phyloP scores from a whole-genome alignment of 2,329 filamentous ascomycete genomes.

The Fusarium mangiferae region DNA sequence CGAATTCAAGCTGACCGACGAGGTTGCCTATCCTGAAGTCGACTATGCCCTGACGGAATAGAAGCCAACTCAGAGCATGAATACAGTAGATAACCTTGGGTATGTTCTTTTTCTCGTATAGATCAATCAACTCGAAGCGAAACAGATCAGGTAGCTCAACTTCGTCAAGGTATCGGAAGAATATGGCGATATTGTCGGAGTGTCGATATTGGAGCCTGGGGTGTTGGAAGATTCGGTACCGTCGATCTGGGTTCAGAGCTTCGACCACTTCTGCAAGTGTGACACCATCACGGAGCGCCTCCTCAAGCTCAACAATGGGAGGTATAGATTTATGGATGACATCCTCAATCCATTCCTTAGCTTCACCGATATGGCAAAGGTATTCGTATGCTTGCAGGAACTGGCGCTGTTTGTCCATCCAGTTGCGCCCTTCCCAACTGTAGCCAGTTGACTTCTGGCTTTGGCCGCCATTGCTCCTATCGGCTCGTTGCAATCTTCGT shows the following conservation, averaged over 20 bases:
- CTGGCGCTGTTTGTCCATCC: conserved; percentile 99
- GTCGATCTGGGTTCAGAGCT: conserved; percentile 80
- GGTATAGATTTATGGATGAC: conserved; percentile 87
- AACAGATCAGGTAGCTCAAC: conserved; percentile 95
- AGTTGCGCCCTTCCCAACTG: conserved; percentile 85
- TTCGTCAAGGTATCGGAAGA: conserved; percentile 93
- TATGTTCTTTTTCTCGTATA: conserved; percentile 99
- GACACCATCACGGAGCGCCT: conserved; percentile 90
- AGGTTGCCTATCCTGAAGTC: conserved; percentile 97
- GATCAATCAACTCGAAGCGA: conserved; percentile 93
- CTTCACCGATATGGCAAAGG: conserved; percentile 97
- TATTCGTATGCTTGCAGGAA: conserved; percentile 98
- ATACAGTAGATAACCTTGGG: conserved; percentile 99
- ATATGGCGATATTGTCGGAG: conserved; percentile 97
- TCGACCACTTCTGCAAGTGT: conserved; percentile 95
- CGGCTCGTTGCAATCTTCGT: conserved; percentile 79
- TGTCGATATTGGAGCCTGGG: conserved; percentile 91
- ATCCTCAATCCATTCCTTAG: conserved; percentile 98
- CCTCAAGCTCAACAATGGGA: conserved; percentile 92
- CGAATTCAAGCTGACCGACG: conserved; percentile 95
- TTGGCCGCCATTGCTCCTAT: conserved; percentile 60
- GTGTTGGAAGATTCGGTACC: conserved; percentile 85
- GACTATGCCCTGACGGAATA: conserved; percentile 93
- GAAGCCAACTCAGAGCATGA: conserved; percentile 95
- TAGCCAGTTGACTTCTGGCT: conserved; percentile 64